These are phyloP conservation scores for Glonium stellatum DNA, from an alignment of 495 filamentous ascomycete genomes.

Conservation along the genomic window DNA sequence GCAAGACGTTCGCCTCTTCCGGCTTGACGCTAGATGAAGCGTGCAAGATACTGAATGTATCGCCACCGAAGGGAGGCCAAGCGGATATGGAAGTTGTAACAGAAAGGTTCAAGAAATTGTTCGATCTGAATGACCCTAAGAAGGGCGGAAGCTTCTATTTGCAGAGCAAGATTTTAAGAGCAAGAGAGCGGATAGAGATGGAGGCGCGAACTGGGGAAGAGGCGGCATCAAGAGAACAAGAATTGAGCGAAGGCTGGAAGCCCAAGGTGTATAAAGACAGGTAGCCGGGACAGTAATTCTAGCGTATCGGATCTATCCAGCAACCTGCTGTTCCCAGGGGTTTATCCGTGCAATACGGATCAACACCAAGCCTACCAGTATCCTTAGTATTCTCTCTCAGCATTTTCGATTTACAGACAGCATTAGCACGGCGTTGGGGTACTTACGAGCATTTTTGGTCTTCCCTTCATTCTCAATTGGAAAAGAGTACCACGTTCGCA, in stretches of 20 bases:
- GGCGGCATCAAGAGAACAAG: conserved; percentile 50
- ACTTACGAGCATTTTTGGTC: not conserved
- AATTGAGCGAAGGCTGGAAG: conserved; percentile 78
- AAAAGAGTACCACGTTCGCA: not conserved
- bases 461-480: not conserved
- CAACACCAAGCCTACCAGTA: not conserved
- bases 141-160: conserved; percentile 97
- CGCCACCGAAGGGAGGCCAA: conserved; percentile 72
- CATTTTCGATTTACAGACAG: not conserved
- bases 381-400: not conserved
- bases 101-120: conserved; percentile 87
- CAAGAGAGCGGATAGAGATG: conserved; percentile 83
- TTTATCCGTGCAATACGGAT: not conserved
- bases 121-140: conserved; percentile 86
- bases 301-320: not conserved
- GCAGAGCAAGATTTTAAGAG: conserved; percentile 90
- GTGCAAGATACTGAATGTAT: conserved; percentile 95
- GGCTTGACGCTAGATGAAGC: conserved; percentile 91
- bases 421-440: conserved; percentile 6
- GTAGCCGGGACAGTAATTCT: not conserved
- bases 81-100: conserved; percentile 68
- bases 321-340: not conserved
- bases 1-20: conserved; percentile 51
- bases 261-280: conserved; percentile 87
- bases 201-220: conserved; percentile 55